A percentile compares a stretch with the other conserved stretches of the same genome.
phyloP scores from a whole-genome alignment of 2,329 filamentous ascomycete genomes.

The Diaporthe sp. region DNA sequence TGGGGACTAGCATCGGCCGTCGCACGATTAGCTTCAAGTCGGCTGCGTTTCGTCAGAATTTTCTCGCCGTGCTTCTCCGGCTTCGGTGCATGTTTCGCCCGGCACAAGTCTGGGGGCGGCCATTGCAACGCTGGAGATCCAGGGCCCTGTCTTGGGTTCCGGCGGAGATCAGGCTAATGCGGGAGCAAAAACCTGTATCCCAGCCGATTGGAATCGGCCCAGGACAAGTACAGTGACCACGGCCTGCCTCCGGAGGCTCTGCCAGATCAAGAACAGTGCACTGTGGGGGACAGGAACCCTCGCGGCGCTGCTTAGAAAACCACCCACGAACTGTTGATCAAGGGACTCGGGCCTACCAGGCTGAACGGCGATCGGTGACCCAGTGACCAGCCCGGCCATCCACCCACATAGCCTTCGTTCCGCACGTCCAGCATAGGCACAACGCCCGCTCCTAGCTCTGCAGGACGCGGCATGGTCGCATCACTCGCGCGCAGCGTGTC shows the following conservation, averaged over 20 bases:
- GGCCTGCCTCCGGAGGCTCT: constrained; percentile 20
- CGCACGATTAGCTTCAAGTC: constrained; percentile 44
- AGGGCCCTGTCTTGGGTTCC: constrained; percentile 30
- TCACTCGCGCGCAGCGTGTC: constrained; percentile 2
- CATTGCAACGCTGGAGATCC: constrained; percentile 17
- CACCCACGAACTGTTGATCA: constrained; percentile 15
- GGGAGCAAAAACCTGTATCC: constrained; percentile 23
- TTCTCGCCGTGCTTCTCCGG: constrained; percentile 37
- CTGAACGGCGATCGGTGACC: not conserved
- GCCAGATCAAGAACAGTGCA: constrained; percentile 6
- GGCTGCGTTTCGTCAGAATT: constrained; percentile 41
- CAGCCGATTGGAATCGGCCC: constrained; percentile 7
- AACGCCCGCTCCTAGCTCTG: constrained; percentile 30
- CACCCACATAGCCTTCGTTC: not conserved
- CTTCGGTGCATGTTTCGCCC: constrained; percentile 38
- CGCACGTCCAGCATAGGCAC: not conserved
- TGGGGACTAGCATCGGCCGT: constrained; percentile 47
- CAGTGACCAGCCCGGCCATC: not conserved
- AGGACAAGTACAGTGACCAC: not conserved
- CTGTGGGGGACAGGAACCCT: constrained; percentile 18
- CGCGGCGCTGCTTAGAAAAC: not conserved
- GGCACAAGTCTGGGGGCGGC: constrained; percentile 25
- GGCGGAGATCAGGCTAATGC: constrained; percentile 35
- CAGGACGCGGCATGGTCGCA: constrained; percentile 29
- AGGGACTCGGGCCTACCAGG: not conserved